These are phyloP conservation scores for Priceomyces haplophilus DNA, from an alignment of 805 yeast genomes.

Conservation along the genomic window DNA sequence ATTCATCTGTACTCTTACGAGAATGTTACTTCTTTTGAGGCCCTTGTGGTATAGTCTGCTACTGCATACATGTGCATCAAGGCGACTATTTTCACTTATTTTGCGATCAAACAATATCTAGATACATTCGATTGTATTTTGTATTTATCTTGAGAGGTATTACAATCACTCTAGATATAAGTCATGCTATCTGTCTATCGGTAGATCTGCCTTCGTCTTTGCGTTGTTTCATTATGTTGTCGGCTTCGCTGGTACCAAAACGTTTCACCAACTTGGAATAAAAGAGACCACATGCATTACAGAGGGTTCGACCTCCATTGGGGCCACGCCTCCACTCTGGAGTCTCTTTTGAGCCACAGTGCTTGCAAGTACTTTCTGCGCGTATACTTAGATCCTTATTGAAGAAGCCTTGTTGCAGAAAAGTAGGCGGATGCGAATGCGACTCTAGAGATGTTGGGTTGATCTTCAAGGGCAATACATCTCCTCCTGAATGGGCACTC, in stretches of 20 bases:
- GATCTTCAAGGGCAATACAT: constrained; percentile 9
- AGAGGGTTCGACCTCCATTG: constrained; percentile 71
- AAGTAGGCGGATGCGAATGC: background rate
- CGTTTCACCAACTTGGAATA: constrained; percentile 58
- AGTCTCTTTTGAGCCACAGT: constrained; percentile 71
- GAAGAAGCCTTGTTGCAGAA: constrained; percentile 11
- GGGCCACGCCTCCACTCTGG: constrained; percentile 97
- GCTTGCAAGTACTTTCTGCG: constrained; percentile 29
- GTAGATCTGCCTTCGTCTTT: constrained; percentile 15
- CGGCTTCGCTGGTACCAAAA: constrained; percentile 43
- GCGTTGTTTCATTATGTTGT: constrained; percentile 25
- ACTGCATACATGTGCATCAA: no score
- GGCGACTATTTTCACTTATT: no score
- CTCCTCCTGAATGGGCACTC: constrained; percentile 7
- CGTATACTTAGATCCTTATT: constrained; percentile 16
- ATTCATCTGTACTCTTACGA: no score
- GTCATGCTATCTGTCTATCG: constrained; percentile 18
- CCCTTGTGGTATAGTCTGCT: no score
- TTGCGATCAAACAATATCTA: no score
- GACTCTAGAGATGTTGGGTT: constrained; percentile 2
- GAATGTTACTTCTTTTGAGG: no score
- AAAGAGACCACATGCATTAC: constrained; percentile 90
- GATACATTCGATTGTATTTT: no score
- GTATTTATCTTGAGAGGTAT: no score
- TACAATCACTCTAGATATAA: no score